phyloP scores from a whole-genome alignment of 805 yeast species.

The Metschnikowia drakensbergensis region DNA sequence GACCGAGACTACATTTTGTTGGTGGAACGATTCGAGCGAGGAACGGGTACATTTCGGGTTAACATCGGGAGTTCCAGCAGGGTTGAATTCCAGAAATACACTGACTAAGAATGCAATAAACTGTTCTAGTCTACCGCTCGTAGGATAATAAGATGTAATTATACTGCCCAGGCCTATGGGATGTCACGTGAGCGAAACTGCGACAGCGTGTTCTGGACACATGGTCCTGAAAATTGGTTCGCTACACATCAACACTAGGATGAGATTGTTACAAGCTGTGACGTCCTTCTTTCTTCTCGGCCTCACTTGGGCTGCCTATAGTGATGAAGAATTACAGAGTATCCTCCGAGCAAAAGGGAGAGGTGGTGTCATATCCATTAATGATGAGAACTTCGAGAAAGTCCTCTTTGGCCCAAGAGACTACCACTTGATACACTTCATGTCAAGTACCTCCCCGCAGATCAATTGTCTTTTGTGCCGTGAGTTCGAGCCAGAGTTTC shows the following conservation, averaged over 20 bases:
- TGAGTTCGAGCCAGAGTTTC: constrained; percentile 63
- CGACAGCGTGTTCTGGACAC: constrained; percentile 6
- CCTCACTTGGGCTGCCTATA: constrained; percentile 17
- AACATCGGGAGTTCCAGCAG: constrained; percentile 31
- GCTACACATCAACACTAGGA: not conserved
- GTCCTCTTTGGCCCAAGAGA: constrained; percentile 65
- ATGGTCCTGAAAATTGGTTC: not conserved
- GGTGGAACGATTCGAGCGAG: constrained; percentile 49
- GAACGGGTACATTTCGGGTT: constrained; percentile 37
- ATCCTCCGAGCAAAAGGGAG: constrained; percentile 12
- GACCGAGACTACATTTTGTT: constrained; percentile 35
- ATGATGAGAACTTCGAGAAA: constrained; percentile 56
- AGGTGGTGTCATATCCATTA: constrained; percentile 28
- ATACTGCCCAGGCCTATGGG: too few species aligned
- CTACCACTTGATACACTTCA: constrained; percentile 56
- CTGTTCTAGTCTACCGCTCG: too few species aligned
- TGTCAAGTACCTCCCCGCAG: constrained; percentile 71
- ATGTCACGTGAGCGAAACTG: constrained; percentile 2
- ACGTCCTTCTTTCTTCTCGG: constrained; percentile 9
- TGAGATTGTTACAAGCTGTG: constrained; percentile 1
- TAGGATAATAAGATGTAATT: too few species aligned
- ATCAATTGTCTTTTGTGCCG: constrained; percentile 76
- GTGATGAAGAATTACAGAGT: constrained; percentile 13
- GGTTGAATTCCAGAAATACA: not conserved
- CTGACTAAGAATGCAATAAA: not conserved